Evolutionary conservation across 164 flowering plant species (phyloP), one percentile per base, ranked within the genome.

Genomic region (Magnolia changhungtana): DNA sequence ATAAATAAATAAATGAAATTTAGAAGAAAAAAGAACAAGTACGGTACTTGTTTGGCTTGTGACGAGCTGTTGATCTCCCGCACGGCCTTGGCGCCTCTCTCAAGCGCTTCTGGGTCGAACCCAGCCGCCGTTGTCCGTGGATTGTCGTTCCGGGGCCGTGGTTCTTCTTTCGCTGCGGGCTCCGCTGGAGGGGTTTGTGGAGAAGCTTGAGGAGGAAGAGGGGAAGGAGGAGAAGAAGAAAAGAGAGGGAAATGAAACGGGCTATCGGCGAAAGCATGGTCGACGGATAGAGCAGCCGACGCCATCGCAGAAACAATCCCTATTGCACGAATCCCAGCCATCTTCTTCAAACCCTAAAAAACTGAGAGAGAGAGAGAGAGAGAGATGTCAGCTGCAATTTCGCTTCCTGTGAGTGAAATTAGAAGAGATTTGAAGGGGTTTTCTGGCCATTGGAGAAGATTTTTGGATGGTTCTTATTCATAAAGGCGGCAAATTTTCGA

Each of bases 71-170:
- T 81, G 72, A 95, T 88, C 82, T 87, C 86, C 52, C 74, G 72
- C 79, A 92, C 72, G 7, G 91, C 91, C 79, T 84, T 77, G 19
- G 84, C 97, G 7, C 96, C 98, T 63, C 91, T 82, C 84, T 90
- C 96, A 55, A 96, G 77, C 8, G 98, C 89, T 80, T 87, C 95
- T 0, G 96, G 98, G 75, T 94, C 98, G 72, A 96, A 94, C 20
- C 99, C 98, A 24, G 93, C 86, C 0, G 99, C 88, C 0, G 91
- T 79, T 0, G 98, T 94, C 75, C 98, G 81, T 50, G 99, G 99
- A 50, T 90, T 79, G 67, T 94, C 91, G 68, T 94, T 96, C 55
- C 94, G 86, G 70, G 80, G 85, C 74, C 85, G 84, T 24, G 80
- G 37, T 59, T 75, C 80, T 2, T 81, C 81, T 59, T 75, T 71